A percentile compares a stretch with the other conserved stretches of the same genome.
Evolutionary conservation across 2,329 filamentous ascomycete species (phyloP).

Genomic region (Colletotrichum horii): DNA sequence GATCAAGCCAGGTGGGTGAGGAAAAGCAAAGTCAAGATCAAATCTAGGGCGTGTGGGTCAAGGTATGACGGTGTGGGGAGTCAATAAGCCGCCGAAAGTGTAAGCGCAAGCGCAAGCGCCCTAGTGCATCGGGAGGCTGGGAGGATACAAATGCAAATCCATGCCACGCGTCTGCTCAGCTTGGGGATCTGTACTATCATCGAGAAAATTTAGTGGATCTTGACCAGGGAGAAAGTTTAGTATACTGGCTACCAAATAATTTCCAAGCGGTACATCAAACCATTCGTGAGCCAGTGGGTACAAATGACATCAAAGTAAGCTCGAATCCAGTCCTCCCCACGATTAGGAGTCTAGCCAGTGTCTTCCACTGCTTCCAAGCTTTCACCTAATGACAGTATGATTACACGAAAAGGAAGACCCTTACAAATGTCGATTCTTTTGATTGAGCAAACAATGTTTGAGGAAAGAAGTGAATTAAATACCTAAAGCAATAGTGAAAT

Average conservation of each 20-base stretch:
- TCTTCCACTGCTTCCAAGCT: too few species aligned
- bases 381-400: not conserved
- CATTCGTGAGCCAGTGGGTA: not conserved
- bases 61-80: not conserved
- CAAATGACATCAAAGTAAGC: not conserved
- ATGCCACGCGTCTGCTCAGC: not conserved
- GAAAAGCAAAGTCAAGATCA: not conserved
- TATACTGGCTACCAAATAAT: not conserved
- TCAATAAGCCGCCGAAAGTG: not conserved
- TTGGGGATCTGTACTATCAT: not conserved
- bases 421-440: not conserved
- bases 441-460: not conserved
- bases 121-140: not conserved
- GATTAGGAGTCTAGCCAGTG: too few species aligned
- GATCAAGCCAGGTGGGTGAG: not conserved
- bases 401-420: rapidly evolving
- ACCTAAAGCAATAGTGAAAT: not conserved
- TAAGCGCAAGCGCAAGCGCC: not conserved
- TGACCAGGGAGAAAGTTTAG: not conserved
- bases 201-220: not conserved
- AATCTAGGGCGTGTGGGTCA: not conserved
- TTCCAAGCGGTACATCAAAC: not conserved
- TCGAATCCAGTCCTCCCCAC: too few species aligned
- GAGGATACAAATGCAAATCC: not conserved
- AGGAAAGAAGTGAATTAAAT: not conserved